phyloP scores from a whole-genome alignment of 495 filamentous ascomycete genomes.

The Bryoglossum gracile region DNA sequence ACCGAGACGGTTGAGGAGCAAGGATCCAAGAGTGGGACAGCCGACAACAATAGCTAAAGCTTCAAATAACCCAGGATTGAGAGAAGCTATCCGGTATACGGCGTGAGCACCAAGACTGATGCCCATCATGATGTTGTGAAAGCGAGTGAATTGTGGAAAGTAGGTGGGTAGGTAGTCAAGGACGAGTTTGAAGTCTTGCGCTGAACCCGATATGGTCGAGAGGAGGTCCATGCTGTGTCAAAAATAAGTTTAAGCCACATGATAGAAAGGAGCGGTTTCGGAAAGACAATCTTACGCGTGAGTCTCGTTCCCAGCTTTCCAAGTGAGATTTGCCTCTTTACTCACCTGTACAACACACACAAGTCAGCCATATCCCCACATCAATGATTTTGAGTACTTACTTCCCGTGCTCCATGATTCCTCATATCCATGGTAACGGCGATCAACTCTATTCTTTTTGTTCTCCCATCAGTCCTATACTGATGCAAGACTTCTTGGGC shows the following conservation, averaged over 20 bases:
- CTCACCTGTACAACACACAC: constrained; percentile 1
- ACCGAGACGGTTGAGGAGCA: constrained; percentile 17
- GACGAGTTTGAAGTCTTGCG: constrained; percentile 22
- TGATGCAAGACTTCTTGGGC: constrained; percentile 18
- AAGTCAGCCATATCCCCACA: background rate
- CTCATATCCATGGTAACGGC: constrained; percentile 22
- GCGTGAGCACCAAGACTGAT: constrained; percentile 16
- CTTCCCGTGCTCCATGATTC: constrained; percentile 17
- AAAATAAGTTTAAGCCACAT: background rate
- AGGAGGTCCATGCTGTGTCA: constrained; percentile 12
- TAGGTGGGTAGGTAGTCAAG: constrained; percentile 19
- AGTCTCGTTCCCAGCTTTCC: constrained; percentile 16
- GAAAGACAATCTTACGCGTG: constrained; percentile 11
- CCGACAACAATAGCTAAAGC: constrained; percentile 19
- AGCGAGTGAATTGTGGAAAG: constrained; percentile 15
- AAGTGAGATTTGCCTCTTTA: constrained; percentile 14
- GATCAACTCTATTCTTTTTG: constrained; percentile 16
- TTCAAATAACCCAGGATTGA: constrained; percentile 6
- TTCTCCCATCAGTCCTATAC: constrained; percentile 17
- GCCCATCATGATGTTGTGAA: constrained; percentile 18
- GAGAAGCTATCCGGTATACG: constrained; percentile 11
- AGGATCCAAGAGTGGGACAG: constrained; percentile 13
- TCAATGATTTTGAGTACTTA: background rate
- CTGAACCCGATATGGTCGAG: constrained; percentile 11
- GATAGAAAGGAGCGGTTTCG: background rate